Evolutionary conservation across 257 asterid genomes (phyloP).

Genomic region (Solanum piurae): DNA sequence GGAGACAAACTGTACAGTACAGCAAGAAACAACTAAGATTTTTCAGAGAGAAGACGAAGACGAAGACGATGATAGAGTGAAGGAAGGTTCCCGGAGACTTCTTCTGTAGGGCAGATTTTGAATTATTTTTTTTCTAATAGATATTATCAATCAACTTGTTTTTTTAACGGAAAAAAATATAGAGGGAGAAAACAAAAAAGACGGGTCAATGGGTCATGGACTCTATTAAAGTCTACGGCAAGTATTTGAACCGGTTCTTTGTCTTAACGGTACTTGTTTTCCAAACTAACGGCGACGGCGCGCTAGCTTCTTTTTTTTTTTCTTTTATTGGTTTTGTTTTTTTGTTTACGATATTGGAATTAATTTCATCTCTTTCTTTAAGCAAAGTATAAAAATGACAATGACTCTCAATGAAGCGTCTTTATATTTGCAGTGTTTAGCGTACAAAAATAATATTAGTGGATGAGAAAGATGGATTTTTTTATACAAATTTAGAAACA

Average conservation of each 20-base stretch:
- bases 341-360: neutral
- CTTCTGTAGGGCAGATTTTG: neutral
- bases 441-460: neutral
- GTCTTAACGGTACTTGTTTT: neutral
- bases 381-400: neutral
- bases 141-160: neutral
- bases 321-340: neutral
- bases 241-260: neutral
- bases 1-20: constrained; percentile 2
- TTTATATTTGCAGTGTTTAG: neutral
- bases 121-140: neutral
- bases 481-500: neutral
- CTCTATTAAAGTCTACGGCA: neutral
- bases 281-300: neutral
- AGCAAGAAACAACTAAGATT: constrained; percentile 6
- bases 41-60: neutral
- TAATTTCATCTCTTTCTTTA: neutral
- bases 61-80: neutral
- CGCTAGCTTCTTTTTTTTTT: neutral
- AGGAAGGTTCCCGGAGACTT: constrained; percentile 34
- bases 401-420: neutral
- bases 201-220: neutral
- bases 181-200: neutral
- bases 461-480: neutral
- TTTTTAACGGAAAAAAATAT: neutral